Percentiles rank a stretch among this genome's conserved stretches.
These are phyloP conservation scores for Pseudogymnoascus sp. DNA, from an alignment of 2,329 filamentous ascomycete species.

Conservation along the genomic window DNA sequence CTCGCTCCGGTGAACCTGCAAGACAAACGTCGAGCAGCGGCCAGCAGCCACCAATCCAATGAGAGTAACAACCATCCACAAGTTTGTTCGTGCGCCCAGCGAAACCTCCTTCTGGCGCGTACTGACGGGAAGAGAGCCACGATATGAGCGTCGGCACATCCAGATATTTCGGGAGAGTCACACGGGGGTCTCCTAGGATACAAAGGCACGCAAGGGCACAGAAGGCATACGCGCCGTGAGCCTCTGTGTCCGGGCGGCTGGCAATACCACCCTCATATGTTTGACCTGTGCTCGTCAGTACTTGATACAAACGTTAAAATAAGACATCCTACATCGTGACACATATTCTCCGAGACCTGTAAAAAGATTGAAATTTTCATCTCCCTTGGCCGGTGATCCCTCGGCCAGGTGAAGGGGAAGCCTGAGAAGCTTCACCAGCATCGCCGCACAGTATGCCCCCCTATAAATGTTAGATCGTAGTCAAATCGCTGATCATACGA, in stretches of 20 bases:
- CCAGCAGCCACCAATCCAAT: slow-evolving; percentile 96
- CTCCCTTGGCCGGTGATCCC: slow-evolving; percentile 59
- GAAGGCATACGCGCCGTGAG: slow-evolving; percentile 94
- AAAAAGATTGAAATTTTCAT: slow-evolving; percentile 59
- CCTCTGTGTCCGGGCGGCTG: slow-evolving; percentile 76
- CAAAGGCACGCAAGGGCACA: slow-evolving; percentile 85
- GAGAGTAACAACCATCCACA: slow-evolving; percentile 95
- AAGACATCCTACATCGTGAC: slow-evolving; percentile 57
- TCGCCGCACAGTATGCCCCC: slow-evolving; percentile 85
- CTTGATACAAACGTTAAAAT: not conserved
- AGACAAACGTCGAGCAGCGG: slow-evolving; percentile 77
- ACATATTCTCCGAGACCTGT: slow-evolving; percentile 74
- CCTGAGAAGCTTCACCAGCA: slow-evolving; percentile 74
- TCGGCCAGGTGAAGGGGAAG: slow-evolving; percentile 72
- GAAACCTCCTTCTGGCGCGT: slow-evolving; percentile 85
- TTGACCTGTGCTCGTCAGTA: slow-evolving; percentile 52
- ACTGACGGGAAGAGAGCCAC: slow-evolving; percentile 86
- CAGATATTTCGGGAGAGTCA: slow-evolving; percentile 65
- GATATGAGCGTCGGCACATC: slow-evolving; percentile 69
- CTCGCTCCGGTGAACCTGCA: slow-evolving; percentile 31
- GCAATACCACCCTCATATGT: slow-evolving; percentile 93
- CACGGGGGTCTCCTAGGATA: slow-evolving; percentile 72
- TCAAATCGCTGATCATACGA: not conserved
- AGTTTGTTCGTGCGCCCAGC: slow-evolving; percentile 94
- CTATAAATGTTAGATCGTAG: slow-evolving; percentile 36